Evolutionary conservation across 140 eudicot species (phyloP), one percentile per base, ranked within the genome.

Genomic region (Oenanthe javanica): DNA sequence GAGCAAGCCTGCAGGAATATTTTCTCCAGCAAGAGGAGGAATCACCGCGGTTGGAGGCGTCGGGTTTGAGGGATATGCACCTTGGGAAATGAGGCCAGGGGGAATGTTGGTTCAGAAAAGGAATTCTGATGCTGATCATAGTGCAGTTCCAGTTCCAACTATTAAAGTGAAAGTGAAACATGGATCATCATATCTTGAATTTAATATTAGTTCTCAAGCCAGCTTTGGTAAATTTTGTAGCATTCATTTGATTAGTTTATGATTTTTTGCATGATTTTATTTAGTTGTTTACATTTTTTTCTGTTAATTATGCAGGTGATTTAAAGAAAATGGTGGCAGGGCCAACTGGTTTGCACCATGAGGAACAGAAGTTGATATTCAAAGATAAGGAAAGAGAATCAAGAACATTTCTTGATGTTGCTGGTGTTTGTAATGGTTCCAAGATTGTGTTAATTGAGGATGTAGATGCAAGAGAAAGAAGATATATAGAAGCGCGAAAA

Each of bases 81-180:
- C 85, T 77, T 86, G 86, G 91, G 97, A 94, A 46, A 64, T 90
- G 46, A 86, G 98, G 89, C 98, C 98, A 19, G 87, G 98, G 47
- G 98, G 97, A 18, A 90, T 94, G 97, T 83, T 94, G 85, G 98
- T 94, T 23, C 98, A 94, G 80, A 87, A 90, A 86, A 86, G 98
- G 80, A 94, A 84, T 76, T 90, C 96, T 55, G 96, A 94, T 91
- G 87, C 87, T n/a, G 86, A n/a, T n/a, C n/a, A 84, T 52, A 82
- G 54, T 79, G 81, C 88, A 71, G 75, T 46, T 43, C 38, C 79
- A 5, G 86, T 87, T 83, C 90, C 94, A 9, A 87, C 82, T 59
- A 90, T 92, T 82, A 92, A 82, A 87, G 90, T 94, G 84, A 89
- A 82, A 85, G 96, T 94, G 79, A 94, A 90, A 82, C 87, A 87